phyloP scores from a whole-genome alignment of 805 yeast species.

The Starmerella geochares region DNA sequence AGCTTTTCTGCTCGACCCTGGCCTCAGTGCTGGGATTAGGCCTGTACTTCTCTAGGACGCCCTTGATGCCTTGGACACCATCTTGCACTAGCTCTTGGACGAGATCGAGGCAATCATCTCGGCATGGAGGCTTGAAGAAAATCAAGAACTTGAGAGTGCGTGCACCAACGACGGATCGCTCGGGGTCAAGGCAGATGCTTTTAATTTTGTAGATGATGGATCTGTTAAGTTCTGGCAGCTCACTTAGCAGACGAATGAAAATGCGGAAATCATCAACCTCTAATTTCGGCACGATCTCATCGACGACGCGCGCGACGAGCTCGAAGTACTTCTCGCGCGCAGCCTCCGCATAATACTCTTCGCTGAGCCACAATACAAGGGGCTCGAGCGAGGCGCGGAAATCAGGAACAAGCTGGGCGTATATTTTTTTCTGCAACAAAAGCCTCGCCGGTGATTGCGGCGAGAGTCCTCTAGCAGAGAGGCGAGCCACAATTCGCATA shows the following conservation, averaged over 20 bases:
- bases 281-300: conserved; percentile 69
- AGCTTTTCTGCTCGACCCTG: background rate
- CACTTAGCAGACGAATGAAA: conserved; percentile 75
- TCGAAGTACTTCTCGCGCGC: conserved; percentile 81
- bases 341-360: conserved; percentile 78
- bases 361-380: conserved; percentile 85
- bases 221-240: conserved; percentile 64
- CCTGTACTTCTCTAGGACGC: conserved; percentile 28
- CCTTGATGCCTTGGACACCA: conserved; percentile 23
- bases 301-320: conserved; percentile 65
- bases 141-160: conserved; percentile 68
- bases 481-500: conserved; percentile 18
- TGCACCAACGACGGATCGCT: conserved; percentile 66
- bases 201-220: conserved; percentile 54
- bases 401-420: conserved; percentile 61
- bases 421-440: conserved; percentile 57
- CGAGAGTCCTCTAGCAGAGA: conserved; percentile 53
- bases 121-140: conserved; percentile 84
- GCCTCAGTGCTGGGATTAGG: conserved; percentile 10
- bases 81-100: conserved; percentile 29
- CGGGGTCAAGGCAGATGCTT: conserved; percentile 77
- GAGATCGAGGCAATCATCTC: conserved; percentile 35
- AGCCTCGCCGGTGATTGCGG: conserved; percentile 31
- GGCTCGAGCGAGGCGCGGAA: conserved; percentile 62
- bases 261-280: conserved; percentile 72